A percentile compares a stretch with the other conserved stretches of the same genome.
These are phyloP conservation scores for Pyrrhoderma lamaoense DNA, from an alignment of 1,284 basidiomycete species.

Conservation along the genomic window DNA sequence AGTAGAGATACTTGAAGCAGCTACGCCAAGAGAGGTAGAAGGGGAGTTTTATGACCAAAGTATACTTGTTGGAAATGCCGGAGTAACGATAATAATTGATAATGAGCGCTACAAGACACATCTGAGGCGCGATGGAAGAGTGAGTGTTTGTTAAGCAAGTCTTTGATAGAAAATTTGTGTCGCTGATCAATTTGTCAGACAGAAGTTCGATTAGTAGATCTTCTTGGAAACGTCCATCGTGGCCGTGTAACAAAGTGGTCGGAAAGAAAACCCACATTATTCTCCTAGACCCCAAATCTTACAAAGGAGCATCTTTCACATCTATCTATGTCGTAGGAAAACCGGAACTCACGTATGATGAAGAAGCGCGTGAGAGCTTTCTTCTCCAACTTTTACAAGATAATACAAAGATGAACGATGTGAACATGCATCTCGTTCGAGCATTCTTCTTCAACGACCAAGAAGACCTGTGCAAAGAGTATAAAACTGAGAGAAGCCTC, in stretches of 20 bases:
- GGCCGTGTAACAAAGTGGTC: slow-evolving; percentile 24
- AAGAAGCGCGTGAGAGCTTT: slow-evolving; percentile 31
- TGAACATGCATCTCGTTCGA: slow-evolving; percentile 24
- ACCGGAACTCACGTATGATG: slow-evolving; percentile 29
- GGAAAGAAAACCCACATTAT: slow-evolving; percentile 28
- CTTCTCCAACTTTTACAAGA: slow-evolving; percentile 28
- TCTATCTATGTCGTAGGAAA: slow-evolving; percentile 31
- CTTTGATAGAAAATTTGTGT: neutral
- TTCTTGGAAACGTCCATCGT: slow-evolving; percentile 23
- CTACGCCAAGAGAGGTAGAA: slow-evolving; percentile 21
- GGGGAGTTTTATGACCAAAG: slow-evolving; percentile 15
- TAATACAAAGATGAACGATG: slow-evolving; percentile 22
- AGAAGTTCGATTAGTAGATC: slow-evolving; percentile 26
- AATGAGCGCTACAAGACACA: slow-evolving; percentile 33
- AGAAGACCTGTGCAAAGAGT: neutral
- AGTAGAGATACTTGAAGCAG: slow-evolving; percentile 24
- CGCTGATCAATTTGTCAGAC: slow-evolving; percentile 21
- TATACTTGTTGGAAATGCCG: slow-evolving; percentile 14
- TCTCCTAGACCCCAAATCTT: slow-evolving; percentile 17
- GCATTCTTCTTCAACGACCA: slow-evolving; percentile 30
- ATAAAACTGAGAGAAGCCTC: too few relatives aligned
- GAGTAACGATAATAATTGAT: slow-evolving; percentile 24
- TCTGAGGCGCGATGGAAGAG: slow-evolving; percentile 28
- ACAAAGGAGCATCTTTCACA: slow-evolving; percentile 20
- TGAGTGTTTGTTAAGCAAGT: slow-evolving; percentile 15